phyloP scores from a whole-genome alignment of 352 stramenopile species.

The Blastocystis sp. region DNA sequence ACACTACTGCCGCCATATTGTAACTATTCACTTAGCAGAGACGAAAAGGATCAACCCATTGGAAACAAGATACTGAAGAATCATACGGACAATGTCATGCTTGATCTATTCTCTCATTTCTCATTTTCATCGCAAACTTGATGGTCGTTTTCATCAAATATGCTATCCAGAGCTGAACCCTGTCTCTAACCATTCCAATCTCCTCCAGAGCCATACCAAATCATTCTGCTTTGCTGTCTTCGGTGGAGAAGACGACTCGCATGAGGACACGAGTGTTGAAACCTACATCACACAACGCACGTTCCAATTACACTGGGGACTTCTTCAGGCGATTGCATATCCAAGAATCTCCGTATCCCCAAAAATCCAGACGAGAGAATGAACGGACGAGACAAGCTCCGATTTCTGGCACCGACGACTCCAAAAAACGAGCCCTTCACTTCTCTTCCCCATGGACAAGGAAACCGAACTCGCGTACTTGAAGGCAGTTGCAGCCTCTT shows the following conservation, averaged over 20 bases:
- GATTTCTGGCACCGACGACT: background rate
- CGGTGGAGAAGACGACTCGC: too few relatives aligned
- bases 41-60: background rate
- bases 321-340: background rate
- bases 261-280: background rate
- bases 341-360: too few relatives aligned
- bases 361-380: too few relatives aligned
- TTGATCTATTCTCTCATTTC: background rate
- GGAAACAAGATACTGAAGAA: conserved; percentile 19
- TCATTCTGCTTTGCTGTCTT: too few relatives aligned
- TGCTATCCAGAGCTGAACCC: too few relatives aligned
- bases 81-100: conserved; percentile 40
- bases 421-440: background rate
- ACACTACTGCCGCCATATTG: conserved; percentile 2
- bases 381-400: too few relatives aligned
- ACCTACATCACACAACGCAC: background rate
- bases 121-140: background rate
- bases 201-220: too few relatives aligned
- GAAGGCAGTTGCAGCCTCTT: conserved; percentile 22
- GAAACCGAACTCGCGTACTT: conserved; percentile 31
- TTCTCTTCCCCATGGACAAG: conserved; percentile 25
- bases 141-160: conserved; percentile 44
- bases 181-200: too few relatives aligned
- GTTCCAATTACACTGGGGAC: background rate
- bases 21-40: background rate